phyloP scores from a whole-genome alignment of 2,329 filamentous ascomycete genomes.

The Fonsecaea nubica region DNA sequence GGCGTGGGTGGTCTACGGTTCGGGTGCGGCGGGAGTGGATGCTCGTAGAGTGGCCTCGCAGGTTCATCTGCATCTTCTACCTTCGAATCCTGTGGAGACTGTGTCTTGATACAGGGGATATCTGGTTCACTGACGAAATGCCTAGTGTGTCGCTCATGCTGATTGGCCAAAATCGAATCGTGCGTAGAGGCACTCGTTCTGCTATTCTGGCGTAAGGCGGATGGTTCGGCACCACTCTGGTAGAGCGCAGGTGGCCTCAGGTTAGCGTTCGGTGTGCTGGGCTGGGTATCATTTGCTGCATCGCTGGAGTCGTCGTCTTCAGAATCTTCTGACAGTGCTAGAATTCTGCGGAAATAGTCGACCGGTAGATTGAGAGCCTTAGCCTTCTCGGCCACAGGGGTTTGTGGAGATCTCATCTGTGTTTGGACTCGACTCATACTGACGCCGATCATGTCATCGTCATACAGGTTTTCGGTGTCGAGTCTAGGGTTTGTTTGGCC shows the following conservation, averaged over 20 bases:
- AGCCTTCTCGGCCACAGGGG: conserved; percentile 65
- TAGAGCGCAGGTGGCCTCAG: conserved; percentile 10
- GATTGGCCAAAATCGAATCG: neutral
- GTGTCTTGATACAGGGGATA: neutral
- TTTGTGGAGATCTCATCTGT: conserved; percentile 62
- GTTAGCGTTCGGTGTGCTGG: neutral
- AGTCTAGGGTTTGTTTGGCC: conserved; percentile 8
- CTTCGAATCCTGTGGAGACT: conserved; percentile 10
- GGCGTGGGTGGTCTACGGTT: conserved; percentile 10
- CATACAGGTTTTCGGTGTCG: conserved; percentile 26
- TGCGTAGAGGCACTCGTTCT: neutral
- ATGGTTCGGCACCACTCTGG: neutral
- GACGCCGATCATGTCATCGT: conserved; percentile 59
- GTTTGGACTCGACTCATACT: conserved; percentile 66
- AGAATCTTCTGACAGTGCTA: conserved; percentile 18
- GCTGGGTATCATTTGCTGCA: conserved; percentile 13
- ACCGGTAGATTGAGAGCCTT: conserved; percentile 55
- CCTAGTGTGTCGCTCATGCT: neutral
- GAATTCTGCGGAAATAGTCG: conserved; percentile 25
- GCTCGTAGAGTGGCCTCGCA: neutral
- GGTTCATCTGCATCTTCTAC: conserved; percentile 1
- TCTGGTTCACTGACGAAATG: neutral
- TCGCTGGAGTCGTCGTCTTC: conserved; percentile 19
- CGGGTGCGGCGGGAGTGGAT: conserved; percentile 8
- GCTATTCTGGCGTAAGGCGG: conserved; percentile 6